Evolutionary conservation across 2,329 filamentous ascomycete genomes (phyloP).

Genomic region (Claviceps monticola): DNA sequence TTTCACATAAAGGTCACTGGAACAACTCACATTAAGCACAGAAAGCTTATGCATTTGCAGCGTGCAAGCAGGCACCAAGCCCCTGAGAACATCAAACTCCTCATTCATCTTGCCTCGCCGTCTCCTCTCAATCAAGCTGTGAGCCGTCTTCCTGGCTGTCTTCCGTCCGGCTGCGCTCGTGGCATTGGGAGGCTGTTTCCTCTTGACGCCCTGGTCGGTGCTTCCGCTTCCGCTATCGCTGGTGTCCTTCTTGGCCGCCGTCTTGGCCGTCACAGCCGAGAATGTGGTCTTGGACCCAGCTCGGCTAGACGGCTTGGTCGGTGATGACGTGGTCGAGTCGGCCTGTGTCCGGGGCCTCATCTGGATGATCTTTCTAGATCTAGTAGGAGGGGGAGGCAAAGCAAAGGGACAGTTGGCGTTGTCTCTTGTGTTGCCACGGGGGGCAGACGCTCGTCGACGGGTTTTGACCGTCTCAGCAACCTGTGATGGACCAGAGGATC

Average conservation of each 20-base stretch:
- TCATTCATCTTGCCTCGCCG: conserved; percentile 97
- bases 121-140: conserved; percentile 84
- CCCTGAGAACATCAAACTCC: conserved; percentile 84
- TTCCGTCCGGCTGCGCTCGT: conserved; percentile 83
- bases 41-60: conserved; percentile 98
- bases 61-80: conserved; percentile 90
- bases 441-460: conserved; percentile 36
- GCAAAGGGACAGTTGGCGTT: conserved; percentile 49
- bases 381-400: conserved; percentile 80
- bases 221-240: neutral
- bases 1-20: too few species aligned
- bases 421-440: conserved; percentile 30
- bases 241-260: conserved; percentile 8
- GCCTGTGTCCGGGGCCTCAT: conserved; percentile 61
- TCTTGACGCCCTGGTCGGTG: conserved; percentile 35
- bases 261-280: conserved; percentile 9
- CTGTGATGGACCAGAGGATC: conserved; percentile 29
- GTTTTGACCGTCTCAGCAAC: conserved; percentile 38
- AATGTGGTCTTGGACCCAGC: conserved; percentile 10
- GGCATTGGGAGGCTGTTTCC: conserved; percentile 66
- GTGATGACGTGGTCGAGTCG: conserved; percentile 13
- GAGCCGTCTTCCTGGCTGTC: conserved; percentile 89
- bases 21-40: conserved; percentile 66
- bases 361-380: conserved; percentile 92
- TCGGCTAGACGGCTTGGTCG: conserved; percentile 13